A percentile compares a stretch with the other conserved stretches of the same genome.
These are phyloP conservation scores for Fraxinus excelsior DNA, from an alignment of 257 asterid genomes.

Conservation along the genomic window DNA sequence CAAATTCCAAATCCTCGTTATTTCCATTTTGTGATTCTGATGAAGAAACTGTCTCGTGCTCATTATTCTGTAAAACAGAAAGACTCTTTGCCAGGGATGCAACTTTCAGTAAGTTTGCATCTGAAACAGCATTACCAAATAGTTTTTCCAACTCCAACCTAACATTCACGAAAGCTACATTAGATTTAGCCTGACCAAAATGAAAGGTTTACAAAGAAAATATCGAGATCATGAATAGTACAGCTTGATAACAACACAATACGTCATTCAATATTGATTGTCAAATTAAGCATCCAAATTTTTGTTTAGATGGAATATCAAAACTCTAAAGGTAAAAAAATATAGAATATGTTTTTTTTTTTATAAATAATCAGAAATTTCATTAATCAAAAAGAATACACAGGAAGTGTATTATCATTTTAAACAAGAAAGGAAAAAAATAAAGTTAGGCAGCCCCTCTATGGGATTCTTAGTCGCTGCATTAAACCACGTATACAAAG, in stretches of 20 bases:
- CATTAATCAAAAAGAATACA: no score
- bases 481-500: no score
- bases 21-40: slow-evolving; percentile 43
- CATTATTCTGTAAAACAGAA: slow-evolving; percentile 55
- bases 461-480: no score
- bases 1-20: slow-evolving; percentile 71
- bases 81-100: slow-evolving; percentile 66
- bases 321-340: neutral
- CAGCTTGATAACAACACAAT: neutral
- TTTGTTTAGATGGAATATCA: neutral
- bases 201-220: neutral
- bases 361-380: no score
- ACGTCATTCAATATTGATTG: neutral
- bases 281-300: neutral
- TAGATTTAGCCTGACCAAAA: neutral
- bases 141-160: slow-evolving; percentile 82
- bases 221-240: neutral
- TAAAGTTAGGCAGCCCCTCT: no score
- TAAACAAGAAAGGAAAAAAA: no score
- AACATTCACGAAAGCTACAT: slow-evolving; percentile 22
- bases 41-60: slow-evolving; percentile 34
- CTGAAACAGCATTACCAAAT: slow-evolving; percentile 59
- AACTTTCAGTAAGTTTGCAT: slow-evolving; percentile 54
- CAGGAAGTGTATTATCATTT: no score
- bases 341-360: neutral